Base-by-base conservation (phyloP, 2,329 filamentous ascomycete genomes). In the Onygenales sp. region DNA sequence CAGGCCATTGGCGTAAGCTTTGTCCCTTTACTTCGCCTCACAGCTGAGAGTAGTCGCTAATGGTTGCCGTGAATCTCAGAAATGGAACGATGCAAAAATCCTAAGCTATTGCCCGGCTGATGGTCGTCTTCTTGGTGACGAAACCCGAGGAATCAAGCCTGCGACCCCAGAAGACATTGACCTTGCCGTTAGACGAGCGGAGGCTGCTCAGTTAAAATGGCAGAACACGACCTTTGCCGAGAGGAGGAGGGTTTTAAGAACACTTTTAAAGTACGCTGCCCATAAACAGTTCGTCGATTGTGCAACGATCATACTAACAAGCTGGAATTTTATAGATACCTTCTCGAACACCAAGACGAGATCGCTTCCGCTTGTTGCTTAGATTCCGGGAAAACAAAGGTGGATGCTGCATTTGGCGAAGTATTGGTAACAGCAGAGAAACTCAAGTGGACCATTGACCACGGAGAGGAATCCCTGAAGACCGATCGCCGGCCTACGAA, bases 311-410 rank as follows among this genome's bases (percentile, higher is more conserved):
- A 27, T 4, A 34, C 31, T 6, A 37, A 32, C 39, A 37, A 11
- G 5, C 31, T 54, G 36, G 42, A 9, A 34, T n/a, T 17, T 14
- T 17, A 48, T 4, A 79, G 77, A 65, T 85, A 91, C 61, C 79
- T 98, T 8, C 79, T 98, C 54, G 87, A 94, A 59, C 86, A 97
- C 66, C 90, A 96, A 67, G 86, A 92, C 59, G 79, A 85, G 31
- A 94, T 98, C 61, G 91, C 89, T 62, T 80, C 82, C 13, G 82
- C 89, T 33, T 92, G 91, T 49, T 94, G 88, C 64, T 78, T 95
- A 37, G 93, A 98, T 71, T 94, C 88, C 42, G 93, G 93, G 58
- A 98, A 98, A 78, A 96, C 94, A 2, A 87, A 92, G 76, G 84
- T 97, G 40, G 93, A 98, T 71, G 93, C 92, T 0, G 85, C 87